Base-by-base conservation (phyloP, 805 yeast genomes). In the Lipomyces orientalis region DNA sequence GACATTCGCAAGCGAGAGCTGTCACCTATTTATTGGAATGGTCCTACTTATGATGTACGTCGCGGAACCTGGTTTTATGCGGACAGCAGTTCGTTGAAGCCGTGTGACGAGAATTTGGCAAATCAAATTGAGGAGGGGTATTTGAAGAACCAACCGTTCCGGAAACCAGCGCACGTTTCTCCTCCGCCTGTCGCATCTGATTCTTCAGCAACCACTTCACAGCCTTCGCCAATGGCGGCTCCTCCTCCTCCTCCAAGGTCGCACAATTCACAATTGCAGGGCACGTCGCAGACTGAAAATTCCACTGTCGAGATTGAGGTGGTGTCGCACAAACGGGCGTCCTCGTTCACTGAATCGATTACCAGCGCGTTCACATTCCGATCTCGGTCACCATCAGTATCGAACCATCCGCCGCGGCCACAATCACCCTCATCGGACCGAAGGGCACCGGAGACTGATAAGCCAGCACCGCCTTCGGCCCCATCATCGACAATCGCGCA, bases 11-110 rank as follows among this genome's bases (percentile, higher is more conserved):
- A 79, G 6, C 82, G 87, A 77, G 83, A 82, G 60, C 76, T 93
- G 73, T 71, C 79, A 2, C 96, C 98, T 0, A 84, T 88, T 0
- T 94, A 88, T 76, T 94, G 98, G 98, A 87, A 86, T 7, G 98
- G 98, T 0, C 95, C 97, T 0, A 79, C 81, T 0, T 94, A 88
- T 75, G 93, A 90, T 67, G 89, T 94, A 0, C 81, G 97, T 58
- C 80, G 98, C 64, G 97, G 97, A 0, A 76, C 87, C 0, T 94
- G 98, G 98, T 92, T 91, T 76, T 79, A 82, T 49, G 75, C 84
- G 9, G 85, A 85, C 61, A 68, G 74, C 58, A 64, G 67, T 64
- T 70, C 75, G 49, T 66, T 76, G 34, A 74, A 74, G 4, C 96
- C 96, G 0, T 78, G 91, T 34, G 74, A 81, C 9, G 80, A 80